Conservation (phyloP, 192 early-diverging fungal genomes). For the Funneliformis mosseae region DNA sequence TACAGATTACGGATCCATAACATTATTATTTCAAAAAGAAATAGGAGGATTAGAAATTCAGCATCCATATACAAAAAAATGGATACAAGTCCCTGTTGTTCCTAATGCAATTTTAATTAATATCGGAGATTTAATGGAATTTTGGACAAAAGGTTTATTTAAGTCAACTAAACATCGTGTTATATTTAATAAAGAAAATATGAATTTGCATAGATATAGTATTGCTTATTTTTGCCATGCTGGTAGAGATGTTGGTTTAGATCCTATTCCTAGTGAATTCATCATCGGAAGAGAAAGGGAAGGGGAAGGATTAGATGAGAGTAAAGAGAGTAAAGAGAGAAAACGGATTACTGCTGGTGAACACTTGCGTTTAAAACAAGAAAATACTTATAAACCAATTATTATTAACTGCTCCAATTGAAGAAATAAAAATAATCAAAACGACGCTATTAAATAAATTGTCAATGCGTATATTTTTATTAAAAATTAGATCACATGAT, state of each 20-base stretch:
- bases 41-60: constrained; percentile 61
- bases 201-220: constrained; percentile 56
- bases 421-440: no score
- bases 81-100: constrained; percentile 65
- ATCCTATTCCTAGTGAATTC: constrained; percentile 46
- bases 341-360: constrained; percentile 23
- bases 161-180: constrained; percentile 67
- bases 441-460: no score
- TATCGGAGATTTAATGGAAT: constrained; percentile 63
- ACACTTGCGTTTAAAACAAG: constrained; percentile 7
- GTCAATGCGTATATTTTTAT: no score
- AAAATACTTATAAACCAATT: constrained; percentile 13
- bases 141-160: constrained; percentile 62
- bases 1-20: constrained; percentile 71
- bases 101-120: constrained; percentile 62
- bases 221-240: constrained; percentile 68
- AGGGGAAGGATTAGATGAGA: neutral
- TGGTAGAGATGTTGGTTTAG: constrained; percentile 49
- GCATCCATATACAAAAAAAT: constrained; percentile 41
- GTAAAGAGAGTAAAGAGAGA: neutral
- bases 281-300: neutral
- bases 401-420: no score
- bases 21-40: constrained; percentile 68
- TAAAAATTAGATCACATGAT: no score
- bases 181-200: constrained; percentile 53